Evolutionary conservation across 2,329 filamentous ascomycete species (phyloP).

Genomic region (Bipolaris cookei): DNA sequence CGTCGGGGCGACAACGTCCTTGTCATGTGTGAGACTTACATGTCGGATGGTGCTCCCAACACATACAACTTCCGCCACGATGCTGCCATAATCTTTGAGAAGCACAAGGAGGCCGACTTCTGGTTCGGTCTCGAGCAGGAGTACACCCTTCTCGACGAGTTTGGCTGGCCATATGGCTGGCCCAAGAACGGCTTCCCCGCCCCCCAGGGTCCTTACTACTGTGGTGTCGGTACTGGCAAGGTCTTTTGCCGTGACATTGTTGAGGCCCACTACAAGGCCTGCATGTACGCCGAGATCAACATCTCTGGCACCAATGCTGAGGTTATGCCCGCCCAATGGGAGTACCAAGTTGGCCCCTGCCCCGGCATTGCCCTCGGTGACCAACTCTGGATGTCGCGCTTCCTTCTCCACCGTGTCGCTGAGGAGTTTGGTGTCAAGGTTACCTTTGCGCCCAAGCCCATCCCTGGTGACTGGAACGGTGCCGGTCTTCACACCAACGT

Average conservation of each 20-base stretch:
- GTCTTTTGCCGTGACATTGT: conserved; percentile 98
- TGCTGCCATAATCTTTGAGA: conserved; percentile 85
- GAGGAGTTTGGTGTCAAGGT: conserved; percentile 98
- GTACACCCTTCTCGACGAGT: conserved; percentile 88
- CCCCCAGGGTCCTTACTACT: conserved; percentile 95
- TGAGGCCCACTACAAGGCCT: conserved; percentile 91
- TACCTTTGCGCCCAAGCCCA: conserved; percentile 93
- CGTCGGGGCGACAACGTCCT: conserved; percentile 88
- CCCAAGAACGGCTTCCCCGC: conserved; percentile 86
- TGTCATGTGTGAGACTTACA: conserved; percentile 94
- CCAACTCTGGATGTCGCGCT: conserved; percentile 92
- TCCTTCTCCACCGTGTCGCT: conserved; percentile 86
- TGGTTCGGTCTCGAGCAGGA: conserved; percentile 99
- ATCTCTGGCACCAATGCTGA: conserved; percentile 99
- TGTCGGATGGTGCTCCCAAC: conserved; percentile 92
- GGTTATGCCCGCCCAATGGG: conserved; percentile 98
- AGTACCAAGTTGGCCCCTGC: conserved; percentile 95
- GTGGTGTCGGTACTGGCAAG: conserved; percentile 95
- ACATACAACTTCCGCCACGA: conserved; percentile 98
- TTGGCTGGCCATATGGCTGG: conserved; percentile 92
- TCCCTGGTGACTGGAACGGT: conserved; percentile 96
- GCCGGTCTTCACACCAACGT: conserved; percentile 94
- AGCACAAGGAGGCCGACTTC: conserved; percentile 79
- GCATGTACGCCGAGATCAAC: conserved; percentile 84
- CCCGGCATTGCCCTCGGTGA: conserved; percentile 88